phyloP scores from a whole-genome alignment of 2,329 filamentous ascomycete species.

The Pseudopithomyces chartarum region DNA sequence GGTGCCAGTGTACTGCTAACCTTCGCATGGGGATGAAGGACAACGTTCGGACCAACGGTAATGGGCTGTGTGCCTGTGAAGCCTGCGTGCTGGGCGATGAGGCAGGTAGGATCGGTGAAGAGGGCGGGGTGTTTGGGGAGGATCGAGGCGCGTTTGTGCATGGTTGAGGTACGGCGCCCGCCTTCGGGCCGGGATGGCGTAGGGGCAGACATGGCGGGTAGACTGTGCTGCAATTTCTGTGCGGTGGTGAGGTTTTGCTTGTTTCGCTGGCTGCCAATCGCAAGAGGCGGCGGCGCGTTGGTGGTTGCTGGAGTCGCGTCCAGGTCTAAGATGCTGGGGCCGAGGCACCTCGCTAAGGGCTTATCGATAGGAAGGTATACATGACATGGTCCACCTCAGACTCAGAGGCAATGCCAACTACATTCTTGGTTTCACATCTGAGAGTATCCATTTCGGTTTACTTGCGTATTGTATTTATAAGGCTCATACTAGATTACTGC shows the following conservation, averaged over 20 bases:
- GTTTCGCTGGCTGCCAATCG: background rate
- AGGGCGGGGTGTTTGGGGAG: constrained; percentile 45
- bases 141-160: constrained; percentile 41
- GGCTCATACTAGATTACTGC: no score
- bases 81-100: constrained; percentile 55
- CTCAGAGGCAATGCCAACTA: background rate
- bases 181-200: constrained; percentile 24
- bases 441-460: background rate
- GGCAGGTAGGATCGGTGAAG: constrained; percentile 52
- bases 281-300: background rate
- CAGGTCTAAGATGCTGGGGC: background rate
- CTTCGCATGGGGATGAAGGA: constrained; percentile 82
- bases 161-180: constrained; percentile 35
- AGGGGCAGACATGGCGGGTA: background rate
- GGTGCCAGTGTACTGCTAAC: constrained; percentile 49
- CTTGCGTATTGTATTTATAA: no score
- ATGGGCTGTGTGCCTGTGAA: constrained; percentile 76
- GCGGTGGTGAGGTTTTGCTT: background rate
- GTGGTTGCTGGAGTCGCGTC: background rate
- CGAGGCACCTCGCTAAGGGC: background rate
- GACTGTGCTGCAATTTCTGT: background rate
- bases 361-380: background rate
- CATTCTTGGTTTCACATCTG: background rate
- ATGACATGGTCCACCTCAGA: background rate
- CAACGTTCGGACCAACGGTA: constrained; percentile 74